Evolutionary conservation across 331 rosid genomes (phyloP).

Genomic region (Cucumis variabilis): DNA sequence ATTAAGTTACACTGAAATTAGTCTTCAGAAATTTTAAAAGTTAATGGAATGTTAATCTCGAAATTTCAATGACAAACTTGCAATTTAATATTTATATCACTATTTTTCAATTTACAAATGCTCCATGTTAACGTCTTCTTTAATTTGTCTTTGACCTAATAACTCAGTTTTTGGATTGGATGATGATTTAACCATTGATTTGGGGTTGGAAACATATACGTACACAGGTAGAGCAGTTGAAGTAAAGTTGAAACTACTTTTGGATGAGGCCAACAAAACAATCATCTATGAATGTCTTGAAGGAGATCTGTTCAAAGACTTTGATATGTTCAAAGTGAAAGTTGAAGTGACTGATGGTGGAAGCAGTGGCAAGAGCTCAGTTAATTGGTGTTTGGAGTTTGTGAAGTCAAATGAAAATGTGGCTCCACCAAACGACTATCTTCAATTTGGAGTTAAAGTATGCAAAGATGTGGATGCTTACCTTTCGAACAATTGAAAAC

Average conservation of each 20-base stretch:
- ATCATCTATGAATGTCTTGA: background rate
- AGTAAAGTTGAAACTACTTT: background rate
- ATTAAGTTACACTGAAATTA: too few species aligned
- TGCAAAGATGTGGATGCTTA: conserved; percentile 34
- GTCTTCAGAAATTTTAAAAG: too few species aligned
- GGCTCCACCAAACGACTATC: conserved; percentile 25
- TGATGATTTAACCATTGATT: background rate
- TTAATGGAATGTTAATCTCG: too few species aligned
- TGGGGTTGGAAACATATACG: background rate
- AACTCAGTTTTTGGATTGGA: background rate
- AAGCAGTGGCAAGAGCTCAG: conserved; percentile 15
- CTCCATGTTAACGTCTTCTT: background rate
- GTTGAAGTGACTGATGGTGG: conserved; percentile 18
- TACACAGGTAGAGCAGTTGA: background rate
- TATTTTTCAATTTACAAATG: too few species aligned
- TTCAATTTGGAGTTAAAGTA: conserved; percentile 23
- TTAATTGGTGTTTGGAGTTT: conserved; percentile 32
- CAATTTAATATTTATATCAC: too few species aligned
- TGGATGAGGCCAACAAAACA: conserved; percentile 12
- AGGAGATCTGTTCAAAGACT: conserved; percentile 16
- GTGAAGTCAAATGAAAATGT: conserved; percentile 38
- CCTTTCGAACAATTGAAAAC: conserved; percentile 18
- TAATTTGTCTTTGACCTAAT: background rate
- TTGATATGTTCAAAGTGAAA: background rate
- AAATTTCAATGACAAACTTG: too few species aligned